These are phyloP conservation scores for Piloderma croceum DNA, from an alignment of 768 basidiomycete genomes.

Conservation along the genomic window DNA sequence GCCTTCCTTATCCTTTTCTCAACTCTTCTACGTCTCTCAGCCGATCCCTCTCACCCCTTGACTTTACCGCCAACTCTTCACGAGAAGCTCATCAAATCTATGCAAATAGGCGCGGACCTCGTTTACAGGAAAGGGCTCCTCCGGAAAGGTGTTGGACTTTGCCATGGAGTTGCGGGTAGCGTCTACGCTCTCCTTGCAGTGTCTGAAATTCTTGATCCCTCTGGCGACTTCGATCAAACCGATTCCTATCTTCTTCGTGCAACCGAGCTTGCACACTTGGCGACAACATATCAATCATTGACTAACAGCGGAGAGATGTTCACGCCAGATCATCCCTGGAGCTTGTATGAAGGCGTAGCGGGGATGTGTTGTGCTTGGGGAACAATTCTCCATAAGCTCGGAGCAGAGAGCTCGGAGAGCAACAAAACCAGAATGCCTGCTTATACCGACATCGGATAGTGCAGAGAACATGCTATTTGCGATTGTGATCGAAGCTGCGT, in stretches of 20 bases:
- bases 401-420: too few relatives aligned
- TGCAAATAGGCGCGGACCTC: conserved; percentile 35
- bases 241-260: conserved; percentile 33
- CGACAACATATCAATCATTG: conserved; percentile 29
- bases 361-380: conserved; percentile 57
- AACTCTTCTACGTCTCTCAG: conserved; percentile 32
- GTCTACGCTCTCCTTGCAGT: conserved; percentile 48
- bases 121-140: conserved; percentile 46
- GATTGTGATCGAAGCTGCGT: too few relatives aligned
- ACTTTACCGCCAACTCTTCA: conserved; percentile 19
- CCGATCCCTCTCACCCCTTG: conserved; percentile 14
- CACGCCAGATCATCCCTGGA: conserved; percentile 47
- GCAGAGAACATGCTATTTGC: too few relatives aligned
- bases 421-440: too few relatives aligned
- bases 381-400: conserved; percentile 34
- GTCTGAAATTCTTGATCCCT: conserved; percentile 36
- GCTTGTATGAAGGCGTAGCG: conserved; percentile 52
- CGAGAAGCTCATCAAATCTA: conserved; percentile 25
- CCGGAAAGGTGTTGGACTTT: conserved; percentile 54
- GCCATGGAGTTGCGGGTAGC: conserved; percentile 53
- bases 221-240: conserved; percentile 7
- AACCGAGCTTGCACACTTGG: conserved; percentile 43
- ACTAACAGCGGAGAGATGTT: conserved; percentile 37
- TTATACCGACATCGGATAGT: too few relatives aligned
- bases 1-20: conserved; percentile 45